Evolutionary conservation across 2,329 filamentous ascomycete genomes (phyloP).

Genomic region (Botrytis elliptica): DNA sequence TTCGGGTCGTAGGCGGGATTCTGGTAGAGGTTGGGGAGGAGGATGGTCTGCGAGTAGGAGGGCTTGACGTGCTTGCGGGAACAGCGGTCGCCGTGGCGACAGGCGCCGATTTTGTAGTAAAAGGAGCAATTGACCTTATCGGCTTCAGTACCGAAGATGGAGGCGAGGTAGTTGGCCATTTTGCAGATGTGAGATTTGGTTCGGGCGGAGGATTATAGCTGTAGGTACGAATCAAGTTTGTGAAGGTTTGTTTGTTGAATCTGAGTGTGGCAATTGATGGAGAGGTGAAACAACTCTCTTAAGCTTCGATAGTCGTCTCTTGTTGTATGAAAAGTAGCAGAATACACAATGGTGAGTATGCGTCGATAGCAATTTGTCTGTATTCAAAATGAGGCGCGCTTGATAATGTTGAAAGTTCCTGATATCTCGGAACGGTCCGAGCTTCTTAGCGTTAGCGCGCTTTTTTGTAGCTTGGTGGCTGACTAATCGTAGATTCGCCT

Average conservation of each 20-base stretch:
- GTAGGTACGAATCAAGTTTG: background rate
- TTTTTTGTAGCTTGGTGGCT: background rate
- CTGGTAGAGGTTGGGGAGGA: conserved; percentile 98
- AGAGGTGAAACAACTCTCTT: background rate
- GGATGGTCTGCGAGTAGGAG: conserved; percentile 94
- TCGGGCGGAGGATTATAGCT: background rate
- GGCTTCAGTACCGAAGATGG: conserved; percentile 99
- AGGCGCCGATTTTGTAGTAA: conserved; percentile 99
- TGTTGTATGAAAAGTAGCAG: background rate
- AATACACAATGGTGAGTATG: background rate
- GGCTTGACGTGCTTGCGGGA: conserved; percentile 99
- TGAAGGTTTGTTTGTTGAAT: background rate
- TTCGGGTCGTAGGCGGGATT: conserved; percentile 97
- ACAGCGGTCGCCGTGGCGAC: conserved; percentile 96
- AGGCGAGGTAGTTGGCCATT: conserved; percentile 98
- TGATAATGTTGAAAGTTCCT: conserved; percentile 16
- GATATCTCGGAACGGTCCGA: conserved; percentile 14
- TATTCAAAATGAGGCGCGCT: background rate
- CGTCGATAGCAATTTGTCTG: conserved; percentile 7
- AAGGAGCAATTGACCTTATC: conserved; percentile 99
- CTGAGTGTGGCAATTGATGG: background rate
- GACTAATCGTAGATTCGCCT: conserved; percentile 9
- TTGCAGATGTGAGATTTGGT: conserved; percentile 26
- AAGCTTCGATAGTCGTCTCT: background rate
- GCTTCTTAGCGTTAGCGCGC: conserved; percentile 13